A percentile compares a stretch with the other conserved stretches of the same genome.
Evolutionary conservation across 148 eudicot species (phyloP).

Genomic region (Rhododendron henanense): DNA sequence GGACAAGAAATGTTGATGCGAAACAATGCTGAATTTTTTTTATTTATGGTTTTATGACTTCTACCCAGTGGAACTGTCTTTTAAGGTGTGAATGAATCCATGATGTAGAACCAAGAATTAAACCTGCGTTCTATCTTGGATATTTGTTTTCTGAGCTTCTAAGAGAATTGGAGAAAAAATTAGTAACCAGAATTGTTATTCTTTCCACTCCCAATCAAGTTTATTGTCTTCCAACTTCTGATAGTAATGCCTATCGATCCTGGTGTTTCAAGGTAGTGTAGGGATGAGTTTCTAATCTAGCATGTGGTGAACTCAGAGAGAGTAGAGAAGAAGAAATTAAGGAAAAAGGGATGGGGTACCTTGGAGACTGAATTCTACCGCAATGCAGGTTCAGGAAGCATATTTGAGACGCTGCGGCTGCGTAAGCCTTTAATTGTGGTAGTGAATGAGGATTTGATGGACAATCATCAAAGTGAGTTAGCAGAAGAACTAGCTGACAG

Average conservation of each 20-base stretch:
- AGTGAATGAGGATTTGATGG: conserved; percentile 91
- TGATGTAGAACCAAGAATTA: not conserved
- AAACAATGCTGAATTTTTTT: not conserved
- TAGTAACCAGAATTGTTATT: not conserved
- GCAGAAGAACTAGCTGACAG: conserved; percentile 87
- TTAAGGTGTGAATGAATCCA: not conserved
- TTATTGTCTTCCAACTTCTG: not conserved
- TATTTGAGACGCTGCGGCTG: conserved; percentile 69
- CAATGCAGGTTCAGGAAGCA: conserved; percentile 82
- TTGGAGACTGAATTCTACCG: not conserved
- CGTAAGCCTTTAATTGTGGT: conserved; percentile 76
- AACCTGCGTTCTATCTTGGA: not conserved
- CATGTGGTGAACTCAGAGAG: not conserved
- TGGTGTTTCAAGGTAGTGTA: not conserved
- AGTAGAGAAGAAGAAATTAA: not conserved
- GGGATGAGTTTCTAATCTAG: not conserved
- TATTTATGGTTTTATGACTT: not conserved
- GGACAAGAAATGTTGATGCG: not conserved
- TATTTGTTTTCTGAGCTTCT: not conserved
- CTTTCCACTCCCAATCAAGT: not conserved
- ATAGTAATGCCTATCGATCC: not conserved
- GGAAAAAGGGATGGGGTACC: not conserved
- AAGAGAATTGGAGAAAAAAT: not conserved
- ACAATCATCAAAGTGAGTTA: conserved; percentile 86
- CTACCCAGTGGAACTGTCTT: not conserved